Conservation (phyloP, 495 filamentous ascomycete genomes). For the Cercophora scortea region DNA sequence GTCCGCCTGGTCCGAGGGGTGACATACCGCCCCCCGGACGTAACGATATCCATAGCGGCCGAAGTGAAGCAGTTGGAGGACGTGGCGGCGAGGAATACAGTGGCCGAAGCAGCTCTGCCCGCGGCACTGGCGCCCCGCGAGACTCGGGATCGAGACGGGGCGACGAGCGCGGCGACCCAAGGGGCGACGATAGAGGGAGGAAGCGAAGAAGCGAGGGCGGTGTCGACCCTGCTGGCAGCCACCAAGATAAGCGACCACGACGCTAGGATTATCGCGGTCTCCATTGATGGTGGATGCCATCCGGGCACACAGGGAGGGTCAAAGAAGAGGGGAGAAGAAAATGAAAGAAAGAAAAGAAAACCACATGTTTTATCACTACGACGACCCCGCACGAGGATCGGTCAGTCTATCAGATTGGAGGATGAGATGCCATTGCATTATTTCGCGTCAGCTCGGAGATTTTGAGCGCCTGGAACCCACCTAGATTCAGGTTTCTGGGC, state of each 20-base stretch:
- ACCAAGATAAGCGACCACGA: conserved; percentile 26
- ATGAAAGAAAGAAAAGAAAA: no score
- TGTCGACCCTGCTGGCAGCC: conserved; percentile 9
- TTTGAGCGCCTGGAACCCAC: no score
- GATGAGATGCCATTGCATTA: no score
- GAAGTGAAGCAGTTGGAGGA: conserved; percentile 7
- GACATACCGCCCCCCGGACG: neutral
- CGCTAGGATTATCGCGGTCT: conserved; percentile 6
- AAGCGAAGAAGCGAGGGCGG: conserved; percentile 25
- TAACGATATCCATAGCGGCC: neutral
- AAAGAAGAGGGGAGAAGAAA: no score
- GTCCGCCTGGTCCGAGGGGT: conserved; percentile 6
- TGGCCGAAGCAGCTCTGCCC: conserved; percentile 13
- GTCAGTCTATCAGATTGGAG: no score
- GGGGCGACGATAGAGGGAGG: conserved; percentile 20
- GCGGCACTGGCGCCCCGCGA: conserved; percentile 12
- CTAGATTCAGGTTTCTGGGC: no score
- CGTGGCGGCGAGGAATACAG: conserved; percentile 11
- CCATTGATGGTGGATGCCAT: no score
- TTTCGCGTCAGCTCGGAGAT: no score
- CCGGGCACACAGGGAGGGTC: no score
- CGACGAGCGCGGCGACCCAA: conserved; percentile 15
- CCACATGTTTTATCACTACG: no score
- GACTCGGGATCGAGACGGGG: conserved; percentile 17
- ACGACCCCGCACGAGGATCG: no score